phyloP scores from a whole-genome alignment of 441 rosid species.

The Viola pubescens region DNA sequence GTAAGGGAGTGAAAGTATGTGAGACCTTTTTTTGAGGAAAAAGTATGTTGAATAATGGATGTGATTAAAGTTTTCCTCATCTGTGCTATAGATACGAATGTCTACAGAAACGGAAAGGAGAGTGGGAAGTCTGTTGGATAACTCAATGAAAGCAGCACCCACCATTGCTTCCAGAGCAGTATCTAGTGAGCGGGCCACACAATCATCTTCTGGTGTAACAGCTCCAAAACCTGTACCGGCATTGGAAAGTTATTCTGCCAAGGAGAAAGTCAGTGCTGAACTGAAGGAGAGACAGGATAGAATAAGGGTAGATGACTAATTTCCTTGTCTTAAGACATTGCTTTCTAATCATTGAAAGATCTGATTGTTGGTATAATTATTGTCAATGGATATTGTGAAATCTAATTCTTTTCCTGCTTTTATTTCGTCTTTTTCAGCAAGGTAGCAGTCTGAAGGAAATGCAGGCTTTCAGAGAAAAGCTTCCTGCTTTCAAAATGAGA shows the following conservation, averaged over 20 bases:
- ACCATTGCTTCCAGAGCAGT: conserved; percentile 31
- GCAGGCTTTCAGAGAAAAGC: conserved; percentile 67
- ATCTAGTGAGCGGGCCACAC: conserved; percentile 29
- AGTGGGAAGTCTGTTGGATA: conserved; percentile 68
- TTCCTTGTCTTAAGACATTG: not conserved
- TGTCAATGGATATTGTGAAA: not conserved
- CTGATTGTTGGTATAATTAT: not conserved
- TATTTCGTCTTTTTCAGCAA: conserved; percentile 34
- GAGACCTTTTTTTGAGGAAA: not conserved
- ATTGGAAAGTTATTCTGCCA: conserved; percentile 28
- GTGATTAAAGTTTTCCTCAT: not conserved
- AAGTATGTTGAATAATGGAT: too few relatives aligned
- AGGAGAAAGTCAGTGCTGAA: conserved; percentile 55
- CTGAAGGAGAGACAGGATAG: conserved; percentile 72
- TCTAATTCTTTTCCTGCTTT: conserved; percentile 12
- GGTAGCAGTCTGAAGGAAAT: conserved; percentile 46
- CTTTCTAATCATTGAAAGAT: conserved; percentile 1
- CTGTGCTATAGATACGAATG: conserved; percentile 65
- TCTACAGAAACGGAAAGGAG: conserved; percentile 74
- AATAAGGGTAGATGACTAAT: conserved; percentile 37
- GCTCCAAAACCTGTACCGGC: conserved; percentile 26
- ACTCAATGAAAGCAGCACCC: conserved; percentile 36
- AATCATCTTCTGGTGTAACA: conserved; percentile 26
- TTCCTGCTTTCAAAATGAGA: conserved; percentile 82
- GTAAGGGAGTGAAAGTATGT: conserved; percentile 23